Conservation (phyloP, 768 basidiomycete species). For the Tricholoma matsutake region DNA sequence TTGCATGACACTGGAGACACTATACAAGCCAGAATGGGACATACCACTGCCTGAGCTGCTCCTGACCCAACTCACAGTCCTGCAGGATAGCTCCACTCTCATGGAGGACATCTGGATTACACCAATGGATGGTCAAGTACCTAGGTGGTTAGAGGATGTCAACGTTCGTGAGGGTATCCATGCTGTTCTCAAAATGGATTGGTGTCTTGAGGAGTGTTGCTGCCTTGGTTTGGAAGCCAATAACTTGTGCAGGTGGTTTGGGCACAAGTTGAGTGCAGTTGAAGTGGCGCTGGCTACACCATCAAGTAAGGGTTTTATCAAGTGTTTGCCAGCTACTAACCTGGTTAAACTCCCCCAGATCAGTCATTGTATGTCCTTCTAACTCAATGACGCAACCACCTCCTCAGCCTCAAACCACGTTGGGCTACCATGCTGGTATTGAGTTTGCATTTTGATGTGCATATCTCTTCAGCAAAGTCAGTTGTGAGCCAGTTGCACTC, state of each 20-base stretch:
- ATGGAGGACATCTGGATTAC: constrained; percentile 37
- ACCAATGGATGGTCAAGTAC: constrained; percentile 9
- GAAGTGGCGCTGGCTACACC: constrained; percentile 1
- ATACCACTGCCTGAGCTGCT: constrained; percentile 32
- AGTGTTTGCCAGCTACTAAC: background rate
- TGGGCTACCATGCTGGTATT: background rate
- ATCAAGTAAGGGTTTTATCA: constrained; percentile 2
- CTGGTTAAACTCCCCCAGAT: background rate
- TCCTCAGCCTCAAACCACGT: background rate
- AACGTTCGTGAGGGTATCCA: constrained; percentile 15
- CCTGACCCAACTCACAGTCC: constrained; percentile 22
- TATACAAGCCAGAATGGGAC: constrained; percentile 18
- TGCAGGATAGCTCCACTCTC: constrained; percentile 21
- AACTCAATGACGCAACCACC: background rate
- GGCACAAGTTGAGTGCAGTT: background rate
- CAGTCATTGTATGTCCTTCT: background rate
- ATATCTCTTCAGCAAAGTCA: background rate
- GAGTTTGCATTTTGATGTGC: background rate
- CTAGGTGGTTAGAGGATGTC: constrained; percentile 32
- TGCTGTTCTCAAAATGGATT: constrained; percentile 13
- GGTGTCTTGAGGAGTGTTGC: constrained; percentile 16
- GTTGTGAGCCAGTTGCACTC: background rate
- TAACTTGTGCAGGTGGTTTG: constrained; percentile 23
- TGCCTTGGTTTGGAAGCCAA: constrained; percentile 20
- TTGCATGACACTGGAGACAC: constrained; percentile 17